Conservation (phyloP, 1,284 basidiomycete species). For the Mycosarcoma maydis region DNA sequence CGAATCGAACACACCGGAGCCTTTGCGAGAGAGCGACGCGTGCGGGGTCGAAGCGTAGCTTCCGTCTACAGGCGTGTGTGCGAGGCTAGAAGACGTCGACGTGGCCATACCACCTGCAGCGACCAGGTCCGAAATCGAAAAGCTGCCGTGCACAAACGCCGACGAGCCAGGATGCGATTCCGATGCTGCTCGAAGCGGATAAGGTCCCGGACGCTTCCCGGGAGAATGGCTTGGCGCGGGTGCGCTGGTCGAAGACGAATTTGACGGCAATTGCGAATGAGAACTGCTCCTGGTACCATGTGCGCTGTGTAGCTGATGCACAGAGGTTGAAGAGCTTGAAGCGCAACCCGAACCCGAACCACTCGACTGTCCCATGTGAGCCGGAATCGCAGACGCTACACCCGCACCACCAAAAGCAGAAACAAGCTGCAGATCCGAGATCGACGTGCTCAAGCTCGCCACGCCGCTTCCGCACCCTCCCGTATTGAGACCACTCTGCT, state of each 20-base stretch:
- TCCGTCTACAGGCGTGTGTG: conserved; percentile 31
- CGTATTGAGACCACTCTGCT: conserved; percentile 2
- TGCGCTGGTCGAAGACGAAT: conserved; percentile 9
- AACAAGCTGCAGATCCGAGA: conserved; percentile 38
- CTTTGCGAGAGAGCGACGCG: conserved; percentile 36
- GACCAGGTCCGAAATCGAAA: conserved; percentile 63
- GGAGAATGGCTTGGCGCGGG: conserved; percentile 1
- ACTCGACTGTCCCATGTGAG: conserved; percentile 3
- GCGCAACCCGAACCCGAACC: conserved; percentile 2
- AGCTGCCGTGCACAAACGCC: conserved; percentile 44
- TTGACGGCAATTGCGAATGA: conserved; percentile 29
- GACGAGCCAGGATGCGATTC: conserved; percentile 10
- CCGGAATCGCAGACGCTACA: conserved; percentile 14
- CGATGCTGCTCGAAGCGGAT: conserved; percentile 18
- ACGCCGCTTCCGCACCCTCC: conserved; percentile 8
- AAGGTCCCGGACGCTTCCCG: conserved; percentile 25
- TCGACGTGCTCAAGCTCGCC: conserved; percentile 37
- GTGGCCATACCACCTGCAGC: conserved; percentile 49
- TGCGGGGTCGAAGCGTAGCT: conserved; percentile 35
- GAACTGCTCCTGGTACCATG: background rate
- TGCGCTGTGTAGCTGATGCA: conserved; percentile 3
- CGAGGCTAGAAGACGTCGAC: conserved; percentile 14
- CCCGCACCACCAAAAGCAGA: conserved; percentile 8
- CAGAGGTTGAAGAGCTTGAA: conserved; percentile 19
- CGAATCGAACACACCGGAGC: conserved; percentile 34